Evolutionary conservation across 2,329 filamentous ascomycete species (phyloP).

Genomic region (Cladophialophora psammophila): DNA sequence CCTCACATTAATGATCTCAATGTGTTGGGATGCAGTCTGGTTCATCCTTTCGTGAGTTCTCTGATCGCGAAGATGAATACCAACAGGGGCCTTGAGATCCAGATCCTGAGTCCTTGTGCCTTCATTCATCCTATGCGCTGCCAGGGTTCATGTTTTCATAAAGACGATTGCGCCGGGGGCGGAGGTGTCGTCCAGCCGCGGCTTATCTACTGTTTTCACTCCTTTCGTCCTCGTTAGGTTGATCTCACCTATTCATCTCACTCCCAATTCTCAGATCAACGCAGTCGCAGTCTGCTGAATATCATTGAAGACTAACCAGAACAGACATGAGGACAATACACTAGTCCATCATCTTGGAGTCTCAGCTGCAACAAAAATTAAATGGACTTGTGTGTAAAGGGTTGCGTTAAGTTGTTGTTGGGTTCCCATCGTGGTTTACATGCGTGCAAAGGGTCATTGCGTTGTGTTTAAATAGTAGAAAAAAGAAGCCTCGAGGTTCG

Average conservation of each 20-base stretch:
- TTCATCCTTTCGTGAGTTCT: neutral
- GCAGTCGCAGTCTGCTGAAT: too few species aligned
- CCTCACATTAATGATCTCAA: neutral
- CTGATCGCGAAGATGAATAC: neutral
- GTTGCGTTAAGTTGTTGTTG: neutral
- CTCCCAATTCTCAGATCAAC: too few species aligned
- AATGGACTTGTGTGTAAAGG: neutral
- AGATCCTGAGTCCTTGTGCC: neutral
- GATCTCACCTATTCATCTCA: too few species aligned
- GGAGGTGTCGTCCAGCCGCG: neutral
- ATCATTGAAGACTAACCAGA: too few species aligned
- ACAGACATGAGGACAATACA: too few species aligned
- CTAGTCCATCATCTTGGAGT: too few species aligned
- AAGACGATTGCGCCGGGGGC: neutral
- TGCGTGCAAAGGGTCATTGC: neutral
- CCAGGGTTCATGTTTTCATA: neutral
- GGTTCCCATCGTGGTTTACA: neutral
- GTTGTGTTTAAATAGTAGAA: neutral
- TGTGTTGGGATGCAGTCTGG: neutral
- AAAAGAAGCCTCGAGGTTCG: neutral
- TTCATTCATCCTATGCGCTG: neutral
- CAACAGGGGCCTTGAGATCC: neutral
- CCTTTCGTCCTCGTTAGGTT: too few species aligned
- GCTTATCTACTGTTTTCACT: neutral
- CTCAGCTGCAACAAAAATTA: neutral